Evolutionary conservation across 768 basidiomycete genomes (phyloP), one percentile per base, ranked within the genome.

Genomic region (Tephrocybe sp.): DNA sequence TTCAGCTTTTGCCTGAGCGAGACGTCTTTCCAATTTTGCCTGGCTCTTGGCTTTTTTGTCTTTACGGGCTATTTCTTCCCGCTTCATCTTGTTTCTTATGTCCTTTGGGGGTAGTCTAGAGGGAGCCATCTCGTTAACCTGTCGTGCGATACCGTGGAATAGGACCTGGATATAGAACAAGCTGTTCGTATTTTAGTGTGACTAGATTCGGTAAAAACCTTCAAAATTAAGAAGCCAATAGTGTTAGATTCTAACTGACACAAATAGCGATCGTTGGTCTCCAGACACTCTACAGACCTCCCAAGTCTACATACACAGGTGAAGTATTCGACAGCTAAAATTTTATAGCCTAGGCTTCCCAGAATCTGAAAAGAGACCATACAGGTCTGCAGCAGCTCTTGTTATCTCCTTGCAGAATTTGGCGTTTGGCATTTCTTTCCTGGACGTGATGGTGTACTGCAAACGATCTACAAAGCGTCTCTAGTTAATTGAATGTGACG

Each of bases 11-110:
- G 88, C 88, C 42, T 72, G 79, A 33, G 85, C 89, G 23, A 97
- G 75, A 54, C 93, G 74, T 53, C 80, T 78, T 64, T 91, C 82
- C 31, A 97, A 76, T 66, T 94, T 97, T 44, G 76, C 78, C 62
- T 92, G 86, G 19, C 74, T 80, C 63, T 91, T 91, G 13, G 84
- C 80, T 61, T 83, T 83, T 70, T 89, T 94, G 29, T 67, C 71
- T 67, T 89, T 93, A 5, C 78, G 68, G 15, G 81, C 71, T 23
- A 91, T 67, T 51, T 93, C 85, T 57, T 93, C 87, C 50, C 94
- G 76, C 67, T 94, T 95, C 47, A 84, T 68, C 59, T 94, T 94
- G 73, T 97, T 97, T 62, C 82, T 86, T 55, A 95, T 92, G 9
- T 75, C 58, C 4, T 84, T 86, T 0, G 85, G 75, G 55, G 82